Base-by-base conservation (phyloP, 2,329 filamentous ascomycete genomes). In the Trichoderma gracile region DNA sequence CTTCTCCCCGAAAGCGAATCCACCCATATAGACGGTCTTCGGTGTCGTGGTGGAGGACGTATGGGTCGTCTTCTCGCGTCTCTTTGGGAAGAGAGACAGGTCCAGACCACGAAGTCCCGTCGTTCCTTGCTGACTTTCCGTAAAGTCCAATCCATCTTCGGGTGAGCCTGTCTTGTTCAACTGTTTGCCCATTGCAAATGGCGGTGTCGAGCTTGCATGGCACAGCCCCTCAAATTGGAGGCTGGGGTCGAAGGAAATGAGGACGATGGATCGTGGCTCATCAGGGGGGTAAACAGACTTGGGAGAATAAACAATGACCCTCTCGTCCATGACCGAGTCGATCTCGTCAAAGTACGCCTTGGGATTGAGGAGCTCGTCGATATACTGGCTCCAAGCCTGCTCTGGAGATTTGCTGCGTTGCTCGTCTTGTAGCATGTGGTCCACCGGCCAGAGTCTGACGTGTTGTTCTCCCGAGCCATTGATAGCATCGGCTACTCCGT, bases 241-340 rank as follows among this genome's bases (percentile, higher is more conserved):
- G 7, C 63, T 67, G 1, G 74, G 70, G n/a, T 75, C 74, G 58
- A 75, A 75, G 0, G 72, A 75, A 27, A 72, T 53, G 23, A 75
- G 49, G n/a, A 72, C 50, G 30, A 75, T 40, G 15, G 68, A 67
- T 56, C 67, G 70, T 52, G 65, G 55, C 43, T 59, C 45, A 27
- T 67, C 55, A 3, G 63, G 66, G 14, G 58, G 43, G 4, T 43
- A 54, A 46, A 66, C 65, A 33, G 67, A 46, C 38, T 65, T 46
- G 60, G 72, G 60, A 56, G 77, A 72, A 68, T 83, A 85, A 3
- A 84, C 71, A n/a, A 84, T 66, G 5, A 76, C 78, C 14, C 78
- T 72, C n/a, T 82, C 79, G 66, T 84, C 81, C 70, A 78, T 79
- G 17, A 70, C 72, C 19, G 80, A 81, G 1, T 77, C 72, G 2